Base-by-base conservation (phyloP, 352 stramenopile genomes). In the Phytophthora idaei region DNA sequence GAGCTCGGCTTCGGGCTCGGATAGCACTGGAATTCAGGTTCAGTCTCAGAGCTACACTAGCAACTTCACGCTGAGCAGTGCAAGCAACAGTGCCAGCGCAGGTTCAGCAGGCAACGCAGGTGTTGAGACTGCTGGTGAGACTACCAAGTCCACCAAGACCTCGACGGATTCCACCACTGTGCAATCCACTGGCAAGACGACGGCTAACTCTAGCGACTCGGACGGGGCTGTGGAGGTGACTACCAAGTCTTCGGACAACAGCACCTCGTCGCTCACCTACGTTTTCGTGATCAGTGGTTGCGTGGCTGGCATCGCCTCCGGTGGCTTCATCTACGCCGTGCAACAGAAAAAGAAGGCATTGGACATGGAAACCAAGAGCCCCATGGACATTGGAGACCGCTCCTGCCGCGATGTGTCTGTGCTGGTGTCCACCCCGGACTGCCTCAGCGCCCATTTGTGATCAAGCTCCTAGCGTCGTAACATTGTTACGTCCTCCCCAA, bases 261-360 rank as follows among this genome's bases (percentile, higher is more conserved):
- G 58, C 36, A 68, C 62, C 5, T 73, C 72, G 25, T 75, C 65
- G 28, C 50, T 80, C 34, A 73, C 71, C 0, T 58, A 83, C 57
- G 47, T 81, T 34, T 64, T 83, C 57, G 74, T 70, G 12, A 60
- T 73, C 6, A 61, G 77, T 29, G 72, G 83, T 8, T 70, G 61
- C 27, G 79, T 68, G 28, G 65, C 70, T 12, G 74, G 74, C 4
- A 59, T 88, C 31, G 66, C 62, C 12, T 76, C 74, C n/a, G 73
- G 46, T 34, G 75, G 66, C 15, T 77, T 74, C 52, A 85, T 88
- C 61, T 69, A 83, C 48, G 65, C 67, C 28, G 62, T 86, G 34
- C 79, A 80, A 57, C 68, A 83, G 58, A 88, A 86, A 72, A 88
- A 85, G 60, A 73, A 75, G 46, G 59, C 66, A 36, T 64, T 88